phyloP scores from a whole-genome alignment of 345 rosid genomes.

The Citrus glauca region DNA sequence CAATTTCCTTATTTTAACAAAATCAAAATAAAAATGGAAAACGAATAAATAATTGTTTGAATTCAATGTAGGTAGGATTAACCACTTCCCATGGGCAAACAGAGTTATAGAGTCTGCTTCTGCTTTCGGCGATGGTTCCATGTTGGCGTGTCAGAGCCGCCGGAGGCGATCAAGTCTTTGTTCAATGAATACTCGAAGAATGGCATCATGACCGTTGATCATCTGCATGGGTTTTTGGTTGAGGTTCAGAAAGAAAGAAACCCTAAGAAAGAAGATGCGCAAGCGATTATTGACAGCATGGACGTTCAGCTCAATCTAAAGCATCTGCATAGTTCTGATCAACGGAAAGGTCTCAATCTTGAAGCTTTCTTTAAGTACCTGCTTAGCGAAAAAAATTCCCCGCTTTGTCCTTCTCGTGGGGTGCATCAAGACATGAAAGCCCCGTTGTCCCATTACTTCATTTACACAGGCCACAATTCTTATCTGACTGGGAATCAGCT shows the following conservation, averaged over 20 bases:
- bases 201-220: conserved; percentile 51
- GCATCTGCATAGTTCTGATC: conserved; percentile 27
- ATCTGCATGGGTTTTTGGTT: conserved; percentile 48
- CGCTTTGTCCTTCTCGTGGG: conserved; percentile 34
- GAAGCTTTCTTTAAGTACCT: conserved; percentile 67
- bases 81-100: conserved; percentile 48
- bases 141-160: conserved; percentile 50
- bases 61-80: too few relatives aligned
- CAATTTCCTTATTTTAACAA: too few relatives aligned
- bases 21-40: too few relatives aligned
- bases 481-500: neutral
- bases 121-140: conserved; percentile 54
- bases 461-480: neutral
- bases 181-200: conserved; percentile 57
- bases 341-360: conserved; percentile 46
- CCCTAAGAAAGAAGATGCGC: conserved; percentile 49
- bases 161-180: conserved; percentile 46
- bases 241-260: conserved; percentile 54
- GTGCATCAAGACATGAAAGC: neutral
- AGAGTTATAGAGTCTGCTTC: conserved; percentile 60
- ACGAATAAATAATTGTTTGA: too few relatives aligned
- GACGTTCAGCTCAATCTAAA: neutral
- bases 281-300: conserved; percentile 37
- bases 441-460: neutral
- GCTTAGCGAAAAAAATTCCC: conserved; percentile 44